These are phyloP conservation scores for Solanum tarijense DNA, from an alignment of 257 asterid species.

Conservation along the genomic window DNA sequence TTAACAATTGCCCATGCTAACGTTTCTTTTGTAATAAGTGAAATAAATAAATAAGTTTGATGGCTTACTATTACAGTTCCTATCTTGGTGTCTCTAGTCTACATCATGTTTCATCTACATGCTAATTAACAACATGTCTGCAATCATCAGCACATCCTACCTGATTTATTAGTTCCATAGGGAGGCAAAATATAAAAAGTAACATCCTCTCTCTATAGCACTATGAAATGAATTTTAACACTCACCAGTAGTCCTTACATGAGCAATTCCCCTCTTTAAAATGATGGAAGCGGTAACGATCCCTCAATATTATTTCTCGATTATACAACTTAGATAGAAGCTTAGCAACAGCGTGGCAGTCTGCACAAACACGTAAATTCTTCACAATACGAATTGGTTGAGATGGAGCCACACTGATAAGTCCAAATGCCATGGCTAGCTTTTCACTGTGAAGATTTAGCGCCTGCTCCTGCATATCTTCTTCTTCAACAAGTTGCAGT, in stretches of 20 bases:
- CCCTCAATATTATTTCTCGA: constrained; percentile 64
- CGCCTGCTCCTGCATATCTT: constrained; percentile 66
- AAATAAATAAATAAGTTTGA: not conserved
- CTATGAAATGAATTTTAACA: not conserved
- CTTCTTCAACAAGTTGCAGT: constrained; percentile 59
- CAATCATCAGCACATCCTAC: not conserved
- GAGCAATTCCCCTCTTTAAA: constrained; percentile 55
- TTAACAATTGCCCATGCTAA: not conserved
- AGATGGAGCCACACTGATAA: constrained; percentile 27
- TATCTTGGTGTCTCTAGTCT: not conserved
- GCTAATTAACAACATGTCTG: not conserved
- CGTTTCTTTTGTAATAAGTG: not conserved
- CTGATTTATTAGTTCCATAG: not conserved
- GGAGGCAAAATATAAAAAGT: not conserved
- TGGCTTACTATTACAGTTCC: not conserved
- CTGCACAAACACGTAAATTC: constrained; percentile 70
- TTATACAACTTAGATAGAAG: constrained; percentile 50
- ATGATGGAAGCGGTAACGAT: constrained; percentile 75
- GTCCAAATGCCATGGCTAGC: constrained; percentile 68
- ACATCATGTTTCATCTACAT: not conserved
- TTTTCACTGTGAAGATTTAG: constrained; percentile 61
- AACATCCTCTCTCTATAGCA: not conserved
- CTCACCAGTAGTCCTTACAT: constrained; percentile 69
- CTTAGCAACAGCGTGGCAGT: constrained; percentile 60
- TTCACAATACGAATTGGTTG: constrained; percentile 59